Evolutionary conservation across 2,329 filamentous ascomycete species (phyloP).

Genomic region (Epichloe uncinata): DNA sequence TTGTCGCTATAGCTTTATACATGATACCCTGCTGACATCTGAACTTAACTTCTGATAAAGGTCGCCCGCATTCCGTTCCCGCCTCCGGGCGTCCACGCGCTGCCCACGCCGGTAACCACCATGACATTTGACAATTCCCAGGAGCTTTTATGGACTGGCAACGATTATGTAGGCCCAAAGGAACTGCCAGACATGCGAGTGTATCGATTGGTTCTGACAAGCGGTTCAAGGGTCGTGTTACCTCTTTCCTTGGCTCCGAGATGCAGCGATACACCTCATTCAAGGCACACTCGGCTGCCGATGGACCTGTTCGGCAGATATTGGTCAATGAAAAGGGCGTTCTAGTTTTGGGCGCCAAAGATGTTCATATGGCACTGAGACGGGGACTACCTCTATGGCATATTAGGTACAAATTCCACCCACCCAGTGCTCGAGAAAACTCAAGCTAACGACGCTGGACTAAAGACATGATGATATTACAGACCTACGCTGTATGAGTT

Average conservation of each 20-base stretch:
- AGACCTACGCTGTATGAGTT: conserved; percentile 88
- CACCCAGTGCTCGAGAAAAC: neutral
- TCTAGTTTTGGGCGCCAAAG: conserved; percentile 67
- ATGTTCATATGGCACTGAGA: conserved; percentile 78
- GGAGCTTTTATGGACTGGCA: conserved; percentile 87
- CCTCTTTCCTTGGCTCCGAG: conserved; percentile 76
- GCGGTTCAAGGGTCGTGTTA: conserved; percentile 60
- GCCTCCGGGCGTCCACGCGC: conserved; percentile 56
- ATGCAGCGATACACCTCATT: conserved; percentile 86
- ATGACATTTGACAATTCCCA: conserved; percentile 81
- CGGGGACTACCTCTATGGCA: conserved; percentile 83
- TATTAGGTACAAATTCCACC: conserved; percentile 41
- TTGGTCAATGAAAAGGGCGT: conserved; percentile 86
- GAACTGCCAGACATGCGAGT: neutral
- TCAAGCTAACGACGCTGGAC: neutral
- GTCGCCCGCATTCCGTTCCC: conserved; percentile 72
- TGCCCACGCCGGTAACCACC: conserved; percentile 60
- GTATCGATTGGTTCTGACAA: conserved; percentile 12
- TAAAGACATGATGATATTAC: conserved; percentile 60
- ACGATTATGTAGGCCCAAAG: conserved; percentile 57
- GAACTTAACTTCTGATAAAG: conserved; percentile 27
- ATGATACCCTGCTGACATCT: conserved; percentile 1
- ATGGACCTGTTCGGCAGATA: conserved; percentile 76
- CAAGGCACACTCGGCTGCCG: conserved; percentile 57
- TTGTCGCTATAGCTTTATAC: neutral